Evolutionary conservation across 768 basidiomycete species (phyloP), one percentile per base, ranked within the genome.

Genomic region (Grammothele lineata): DNA sequence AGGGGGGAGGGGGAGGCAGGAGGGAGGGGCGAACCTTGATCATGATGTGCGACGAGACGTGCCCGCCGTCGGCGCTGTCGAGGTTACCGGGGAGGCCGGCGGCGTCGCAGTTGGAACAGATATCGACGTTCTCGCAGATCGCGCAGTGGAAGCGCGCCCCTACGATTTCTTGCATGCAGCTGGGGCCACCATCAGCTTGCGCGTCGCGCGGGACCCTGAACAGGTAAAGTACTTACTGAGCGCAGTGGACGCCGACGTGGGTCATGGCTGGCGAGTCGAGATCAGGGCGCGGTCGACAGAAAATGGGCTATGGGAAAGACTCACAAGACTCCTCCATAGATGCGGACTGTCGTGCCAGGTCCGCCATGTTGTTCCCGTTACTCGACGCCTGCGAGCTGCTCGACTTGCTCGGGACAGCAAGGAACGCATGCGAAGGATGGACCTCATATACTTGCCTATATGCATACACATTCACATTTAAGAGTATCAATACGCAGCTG

Each of bases 111-210:
- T 90, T 88, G 15, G 85, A 77, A 56, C 91, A 92, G 26, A 92
- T 91, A 57, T 92, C 89, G 33, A 91, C 76, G 7, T 81, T 78
- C 33, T 85, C 80, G 61, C 94, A 97, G 18, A 90, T 81, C 9
- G 89, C 88, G 58, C 94, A 97, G 58, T 92, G 94, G 66, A 92
- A 96, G 4, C 90, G 78, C 14, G 92, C 90, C 15, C 94, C 94
- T 21, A 94, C 77, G 53, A 97, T 94, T 54, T 92, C 91, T 54
- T 85, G 81, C 48, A 87, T 68, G 62, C 93, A 97, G 57, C 93
- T 93, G 57, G 17, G 40, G 38, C 37, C 26, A 7, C n/a, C 8
- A 34, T 22, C 23, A 2, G 43, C 35, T 4, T 0, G 4, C 4
- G 27, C 11, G 3, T 15, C 30, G 15, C 30, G 23, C 8, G 8